phyloP scores from a whole-genome alignment of 345 rosid genomes.

The Erodium maritimum region DNA sequence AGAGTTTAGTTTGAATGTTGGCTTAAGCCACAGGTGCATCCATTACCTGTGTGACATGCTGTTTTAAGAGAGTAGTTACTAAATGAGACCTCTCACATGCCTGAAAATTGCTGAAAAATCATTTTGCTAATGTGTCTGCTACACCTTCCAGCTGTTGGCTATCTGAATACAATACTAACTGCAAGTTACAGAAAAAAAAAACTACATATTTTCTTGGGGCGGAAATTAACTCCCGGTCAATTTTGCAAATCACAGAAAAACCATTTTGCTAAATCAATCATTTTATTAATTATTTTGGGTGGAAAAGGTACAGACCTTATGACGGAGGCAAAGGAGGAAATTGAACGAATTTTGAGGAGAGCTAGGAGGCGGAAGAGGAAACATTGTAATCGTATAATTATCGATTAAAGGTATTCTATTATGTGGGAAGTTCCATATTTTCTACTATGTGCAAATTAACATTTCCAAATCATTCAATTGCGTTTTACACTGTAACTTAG shows the following conservation, averaged over 20 bases:
- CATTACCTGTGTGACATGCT: neutral
- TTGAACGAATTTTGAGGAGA: conserved; percentile 45
- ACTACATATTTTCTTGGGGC: too few species aligned
- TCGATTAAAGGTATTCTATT: conserved; percentile 43
- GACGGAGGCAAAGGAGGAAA: conserved; percentile 43
- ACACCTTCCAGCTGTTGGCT: neutral
- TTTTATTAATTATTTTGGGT: neutral
- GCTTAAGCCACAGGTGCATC: neutral
- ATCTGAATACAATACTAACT: neutral
- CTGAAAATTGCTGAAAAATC: neutral
- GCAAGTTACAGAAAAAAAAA: neutral
- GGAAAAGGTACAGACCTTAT: conserved; percentile 13
- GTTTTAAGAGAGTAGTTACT: neutral
- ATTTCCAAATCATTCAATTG: neutral
- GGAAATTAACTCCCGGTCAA: too few species aligned
- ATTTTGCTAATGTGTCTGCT: neutral
- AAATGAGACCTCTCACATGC: neutral
- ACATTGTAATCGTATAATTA: conserved; percentile 42
- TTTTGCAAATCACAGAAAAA: too few species aligned
- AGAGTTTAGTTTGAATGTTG: neutral
- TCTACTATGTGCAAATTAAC: neutral
- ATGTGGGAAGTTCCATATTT: neutral
- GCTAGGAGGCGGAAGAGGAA: conserved; percentile 81
- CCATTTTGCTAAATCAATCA: too few species aligned
- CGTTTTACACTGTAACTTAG: neutral